These are phyloP conservation scores for Fusarium albosuccineum DNA, from an alignment of 2,329 filamentous ascomycete species.

Conservation along the genomic window DNA sequence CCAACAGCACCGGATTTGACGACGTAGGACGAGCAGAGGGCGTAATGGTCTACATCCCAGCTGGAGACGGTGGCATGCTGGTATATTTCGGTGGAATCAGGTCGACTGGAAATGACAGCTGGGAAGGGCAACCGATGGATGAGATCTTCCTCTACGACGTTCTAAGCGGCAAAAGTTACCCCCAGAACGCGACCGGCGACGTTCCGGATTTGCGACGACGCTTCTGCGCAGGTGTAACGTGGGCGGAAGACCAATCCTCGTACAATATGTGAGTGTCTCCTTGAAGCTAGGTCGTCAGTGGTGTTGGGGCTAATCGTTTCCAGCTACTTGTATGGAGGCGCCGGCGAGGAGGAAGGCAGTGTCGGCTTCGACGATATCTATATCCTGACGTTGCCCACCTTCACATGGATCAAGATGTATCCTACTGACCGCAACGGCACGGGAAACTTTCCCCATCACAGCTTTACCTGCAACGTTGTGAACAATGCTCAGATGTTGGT, in stretches of 20 bases:
- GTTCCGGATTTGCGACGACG: conserved; percentile 65
- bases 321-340: conserved; percentile 73
- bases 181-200: conserved; percentile 66
- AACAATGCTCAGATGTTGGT: conserved; percentile 71
- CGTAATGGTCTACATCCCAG: conserved; percentile 70
- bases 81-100: conserved; percentile 73
- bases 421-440: conserved; percentile 56
- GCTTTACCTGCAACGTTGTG: conserved; percentile 68
- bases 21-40: conserved; percentile 69
- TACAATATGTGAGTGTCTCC: conserved; percentile 70
- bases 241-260: conserved; percentile 69
- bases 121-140: conserved; percentile 60
- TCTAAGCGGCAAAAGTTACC: conserved; percentile 69
- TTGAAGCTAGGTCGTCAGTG: no score
- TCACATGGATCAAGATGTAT: conserved; percentile 71
- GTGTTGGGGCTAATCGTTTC: conserved; percentile 7
- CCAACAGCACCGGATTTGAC: conserved; percentile 68
- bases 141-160: conserved; percentile 72
- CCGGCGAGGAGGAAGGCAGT: conserved; percentile 59
- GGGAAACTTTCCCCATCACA: conserved; percentile 63
- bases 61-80: conserved; percentile 70
- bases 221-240: conserved; percentile 72
- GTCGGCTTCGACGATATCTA: conserved; percentile 71
- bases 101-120: conserved; percentile 62
- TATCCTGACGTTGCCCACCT: conserved; percentile 70